Evolutionary conservation across 345 rosid genomes (phyloP).

Genomic region (Cardamine resedifolia): DNA sequence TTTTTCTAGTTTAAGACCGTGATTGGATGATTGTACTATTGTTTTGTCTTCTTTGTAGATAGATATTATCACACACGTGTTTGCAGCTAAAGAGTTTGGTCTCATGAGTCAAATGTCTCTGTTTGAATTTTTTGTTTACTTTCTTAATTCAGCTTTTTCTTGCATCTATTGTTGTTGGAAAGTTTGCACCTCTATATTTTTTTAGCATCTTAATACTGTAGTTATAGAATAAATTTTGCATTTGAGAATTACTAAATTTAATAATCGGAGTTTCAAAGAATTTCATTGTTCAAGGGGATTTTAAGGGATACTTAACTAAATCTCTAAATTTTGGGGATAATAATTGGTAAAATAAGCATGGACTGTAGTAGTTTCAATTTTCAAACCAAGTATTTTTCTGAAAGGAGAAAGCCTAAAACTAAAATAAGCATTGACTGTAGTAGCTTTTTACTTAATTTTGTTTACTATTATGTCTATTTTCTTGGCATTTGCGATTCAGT

Average conservation of each 20-base stretch:
- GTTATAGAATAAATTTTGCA: conserved; percentile 1
- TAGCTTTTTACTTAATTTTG: no score
- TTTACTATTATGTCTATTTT: no score
- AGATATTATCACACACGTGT: conserved; percentile 25
- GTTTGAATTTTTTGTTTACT: conserved; percentile 11
- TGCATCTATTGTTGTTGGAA: neutral
- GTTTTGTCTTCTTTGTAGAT: conserved; percentile 35
- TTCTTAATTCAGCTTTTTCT: conserved; percentile 7
- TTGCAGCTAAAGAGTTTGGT: conserved; percentile 22
- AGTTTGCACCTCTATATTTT: conserved; percentile 4
- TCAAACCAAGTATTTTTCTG: neutral
- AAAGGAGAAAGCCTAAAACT: neutral
- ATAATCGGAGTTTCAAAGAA: neutral
- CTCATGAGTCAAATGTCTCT: conserved; percentile 23
- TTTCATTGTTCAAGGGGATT: neutral
- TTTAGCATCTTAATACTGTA: neutral
- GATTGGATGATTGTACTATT: conserved; percentile 28
- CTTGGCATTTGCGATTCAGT: no score
- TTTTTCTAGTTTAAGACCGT: conserved; percentile 25
- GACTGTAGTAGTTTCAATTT: neutral
- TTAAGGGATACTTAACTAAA: neutral
- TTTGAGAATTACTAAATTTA: neutral
- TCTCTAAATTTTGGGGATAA: no score
- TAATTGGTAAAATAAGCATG: neutral
- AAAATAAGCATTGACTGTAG: no score